Percentiles rank a stretch among this genome's conserved stretches.
Conservation (phyloP, 768 basidiomycete species). For the Nevesoporus exiguus region DNA sequence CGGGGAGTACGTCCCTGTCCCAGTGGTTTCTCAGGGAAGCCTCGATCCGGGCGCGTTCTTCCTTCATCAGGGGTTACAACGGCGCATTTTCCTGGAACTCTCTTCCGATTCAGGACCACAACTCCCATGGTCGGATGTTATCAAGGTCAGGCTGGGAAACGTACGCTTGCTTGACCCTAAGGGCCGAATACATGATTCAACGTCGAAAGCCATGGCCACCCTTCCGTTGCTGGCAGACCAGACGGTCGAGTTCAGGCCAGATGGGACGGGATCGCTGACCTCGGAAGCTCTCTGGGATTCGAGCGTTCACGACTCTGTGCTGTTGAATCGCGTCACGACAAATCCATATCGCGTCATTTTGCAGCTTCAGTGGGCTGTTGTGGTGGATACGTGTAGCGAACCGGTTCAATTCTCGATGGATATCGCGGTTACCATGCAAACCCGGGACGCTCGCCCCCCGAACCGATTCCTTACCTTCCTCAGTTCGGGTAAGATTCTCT, state of each 20-base stretch:
- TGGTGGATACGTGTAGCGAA: conserved; percentile 78
- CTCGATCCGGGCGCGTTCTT: conserved; percentile 85
- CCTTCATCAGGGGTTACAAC: conserved; percentile 90
- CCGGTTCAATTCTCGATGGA: conserved; percentile 90
- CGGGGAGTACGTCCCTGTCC: conserved; percentile 80
- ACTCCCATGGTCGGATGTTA: conserved; percentile 82
- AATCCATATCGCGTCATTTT: conserved; percentile 75
- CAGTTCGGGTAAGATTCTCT: conserved; percentile 69
- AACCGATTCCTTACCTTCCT: conserved; percentile 75
- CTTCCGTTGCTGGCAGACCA: conserved; percentile 75
- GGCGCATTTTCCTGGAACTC: conserved; percentile 71
- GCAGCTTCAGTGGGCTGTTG: conserved; percentile 73
- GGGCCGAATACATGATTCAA: conserved; percentile 76
- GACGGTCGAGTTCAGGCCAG: conserved; percentile 69
- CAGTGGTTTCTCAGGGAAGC: conserved; percentile 69
- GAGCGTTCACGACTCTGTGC: conserved; percentile 78
- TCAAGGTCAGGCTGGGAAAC: conserved; percentile 74
- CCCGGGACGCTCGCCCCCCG: conserved; percentile 82
- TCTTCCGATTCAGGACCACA: conserved; percentile 87
- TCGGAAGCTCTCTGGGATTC: conserved; percentile 90
- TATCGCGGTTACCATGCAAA: conserved; percentile 76
- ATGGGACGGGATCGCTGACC: conserved; percentile 73
- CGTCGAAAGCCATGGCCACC: conserved; percentile 65
- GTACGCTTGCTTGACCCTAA: conserved; percentile 82
- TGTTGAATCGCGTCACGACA: conserved; percentile 83